Evolutionary conservation across 768 basidiomycete genomes (phyloP), one percentile per base, ranked within the genome.

Genomic region (Tricholoma saponaceum): DNA sequence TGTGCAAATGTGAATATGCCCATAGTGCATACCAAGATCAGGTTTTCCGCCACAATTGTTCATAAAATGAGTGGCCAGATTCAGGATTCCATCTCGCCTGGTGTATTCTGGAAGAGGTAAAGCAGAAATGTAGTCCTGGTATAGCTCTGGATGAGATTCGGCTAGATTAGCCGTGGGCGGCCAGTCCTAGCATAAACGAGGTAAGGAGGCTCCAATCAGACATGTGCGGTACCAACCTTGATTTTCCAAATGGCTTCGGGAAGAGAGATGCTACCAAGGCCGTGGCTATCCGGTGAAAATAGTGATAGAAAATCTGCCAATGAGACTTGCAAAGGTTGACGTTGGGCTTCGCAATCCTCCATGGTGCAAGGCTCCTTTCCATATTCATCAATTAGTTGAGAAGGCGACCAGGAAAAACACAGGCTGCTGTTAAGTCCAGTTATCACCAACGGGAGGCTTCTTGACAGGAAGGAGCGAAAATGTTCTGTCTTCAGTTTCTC

Each of bases 91-190:
- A 66, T 98, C 93, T 41, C 90, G 84, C 51, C 93, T 79, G 12
- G 92, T 90, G 67, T 90, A 94, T 68, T 87, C 87, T 3, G 92
- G n/a, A n/a, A n/a, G n/a, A n/a, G n/a, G n/a, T n/a, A n/a, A n/a
- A n/a, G n/a, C n/a, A n/a, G n/a, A n/a, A n/a, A n/a, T n/a, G n/a
- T n/a, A n/a, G n/a, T n/a, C n/a, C n/a, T n/a, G n/a, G n/a, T n/a
- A n/a, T n/a, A n/a, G n/a, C n/a, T n/a, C n/a, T n/a, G n/a, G n/a
- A n/a, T n/a, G n/a, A n/a, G n/a, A n/a, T n/a, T n/a, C n/a, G n/a
- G n/a, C n/a, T n/a, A n/a, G n/a, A n/a, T n/a, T n/a, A n/a, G n/a
- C n/a, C n/a, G n/a, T n/a, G 0, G 90, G 83, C 3, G 95, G 95
- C 94, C 95, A 98, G 73, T 98, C 95, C 87, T 94, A 33, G 10